Evolutionary conservation across 1,139 yeast genomes (phyloP).

Genomic region (Geotrichum macrosporum): DNA sequence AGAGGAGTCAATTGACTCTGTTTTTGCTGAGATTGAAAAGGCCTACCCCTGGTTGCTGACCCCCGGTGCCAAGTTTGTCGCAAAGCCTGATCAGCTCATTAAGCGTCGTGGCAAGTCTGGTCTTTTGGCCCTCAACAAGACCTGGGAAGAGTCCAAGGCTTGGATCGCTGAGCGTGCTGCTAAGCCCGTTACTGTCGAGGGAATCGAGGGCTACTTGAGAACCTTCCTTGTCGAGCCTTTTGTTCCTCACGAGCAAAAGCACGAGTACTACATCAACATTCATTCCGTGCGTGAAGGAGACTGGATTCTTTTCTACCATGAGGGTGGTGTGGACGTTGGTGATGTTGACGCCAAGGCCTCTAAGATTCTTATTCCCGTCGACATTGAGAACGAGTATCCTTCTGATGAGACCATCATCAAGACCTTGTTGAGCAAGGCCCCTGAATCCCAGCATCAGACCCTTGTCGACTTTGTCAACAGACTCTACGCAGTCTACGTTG

Average conservation of each 20-base stretch:
- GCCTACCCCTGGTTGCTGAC: constrained; percentile 43
- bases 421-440: constrained; percentile 40
- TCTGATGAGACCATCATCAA: constrained; percentile 37
- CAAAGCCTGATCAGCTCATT: constrained; percentile 47
- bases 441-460: constrained; percentile 41
- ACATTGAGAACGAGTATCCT: constrained; percentile 42
- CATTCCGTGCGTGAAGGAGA: constrained; percentile 48
- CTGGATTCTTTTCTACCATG: constrained; percentile 47
- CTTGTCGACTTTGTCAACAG: constrained; percentile 46
- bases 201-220: constrained; percentile 40
- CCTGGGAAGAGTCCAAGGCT: constrained; percentile 44
- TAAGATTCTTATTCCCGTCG: constrained; percentile 44
- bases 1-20: constrained; percentile 35
- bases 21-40: constrained; percentile 39
- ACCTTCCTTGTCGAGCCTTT: constrained; percentile 47
- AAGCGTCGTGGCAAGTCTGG: constrained; percentile 48
- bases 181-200: constrained; percentile 41
- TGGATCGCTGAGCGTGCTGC: constrained; percentile 46
- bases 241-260: constrained; percentile 45
- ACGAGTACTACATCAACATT: constrained; percentile 47
- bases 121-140: constrained; percentile 43
- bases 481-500: constrained; percentile 46
- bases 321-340: constrained; percentile 49
- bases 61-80: constrained; percentile 42
- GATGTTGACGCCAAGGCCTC: constrained; percentile 48